Evolutionary conservation across 805 yeast species (phyloP).

Genomic region (Saccharomycopsis amapae): DNA sequence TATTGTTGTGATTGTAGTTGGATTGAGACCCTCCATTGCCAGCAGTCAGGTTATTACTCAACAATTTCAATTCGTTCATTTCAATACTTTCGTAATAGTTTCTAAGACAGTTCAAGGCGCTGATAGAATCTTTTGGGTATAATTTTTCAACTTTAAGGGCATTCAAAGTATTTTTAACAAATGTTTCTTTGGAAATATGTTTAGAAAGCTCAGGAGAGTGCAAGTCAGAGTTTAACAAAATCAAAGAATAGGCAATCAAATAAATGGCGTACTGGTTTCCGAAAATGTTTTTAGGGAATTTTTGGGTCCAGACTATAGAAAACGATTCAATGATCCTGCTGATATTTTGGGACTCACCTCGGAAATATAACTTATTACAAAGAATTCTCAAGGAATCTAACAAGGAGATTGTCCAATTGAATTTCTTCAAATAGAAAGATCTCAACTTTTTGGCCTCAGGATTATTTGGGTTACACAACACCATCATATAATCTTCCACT

Average conservation of each 20-base stretch:
- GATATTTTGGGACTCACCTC: slow-evolving; percentile 96
- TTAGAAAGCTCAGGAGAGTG: slow-evolving; percentile 35
- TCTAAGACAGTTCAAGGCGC: slow-evolving; percentile 16
- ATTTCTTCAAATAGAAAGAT: slow-evolving; percentile 15
- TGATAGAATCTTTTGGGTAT: slow-evolving; percentile 19
- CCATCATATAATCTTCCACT: slow-evolving; percentile 19
- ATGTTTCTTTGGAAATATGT: slow-evolving; percentile 28
- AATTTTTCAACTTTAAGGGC: slow-evolving; percentile 26
- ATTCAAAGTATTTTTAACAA: slow-evolving; percentile 29
- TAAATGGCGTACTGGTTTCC: slow-evolving; percentile 46
- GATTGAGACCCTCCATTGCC: background rate
- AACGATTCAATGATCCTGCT: slow-evolving; percentile 72
- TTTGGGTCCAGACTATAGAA: slow-evolving; percentile 17
- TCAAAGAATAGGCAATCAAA: slow-evolving; percentile 44
- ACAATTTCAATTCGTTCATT: slow-evolving; percentile 15
- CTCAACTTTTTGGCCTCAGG: slow-evolving; percentile 18
- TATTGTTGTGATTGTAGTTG: slow-evolving; percentile 11
- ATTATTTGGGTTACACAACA: slow-evolving; percentile 19
- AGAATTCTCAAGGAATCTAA: slow-evolving; percentile 49
- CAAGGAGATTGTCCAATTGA: slow-evolving; percentile 14
- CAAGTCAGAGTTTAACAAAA: slow-evolving; percentile 47
- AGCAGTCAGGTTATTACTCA: slow-evolving; percentile 6
- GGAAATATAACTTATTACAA: slow-evolving; percentile 78
- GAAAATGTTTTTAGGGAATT: slow-evolving; percentile 28
- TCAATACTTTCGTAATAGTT: slow-evolving; percentile 21